Evolutionary conservation across 2,329 filamentous ascomycete genomes (phyloP), one percentile per base, ranked within the genome.

Genomic region (Pseudogymnoascus sp.): DNA sequence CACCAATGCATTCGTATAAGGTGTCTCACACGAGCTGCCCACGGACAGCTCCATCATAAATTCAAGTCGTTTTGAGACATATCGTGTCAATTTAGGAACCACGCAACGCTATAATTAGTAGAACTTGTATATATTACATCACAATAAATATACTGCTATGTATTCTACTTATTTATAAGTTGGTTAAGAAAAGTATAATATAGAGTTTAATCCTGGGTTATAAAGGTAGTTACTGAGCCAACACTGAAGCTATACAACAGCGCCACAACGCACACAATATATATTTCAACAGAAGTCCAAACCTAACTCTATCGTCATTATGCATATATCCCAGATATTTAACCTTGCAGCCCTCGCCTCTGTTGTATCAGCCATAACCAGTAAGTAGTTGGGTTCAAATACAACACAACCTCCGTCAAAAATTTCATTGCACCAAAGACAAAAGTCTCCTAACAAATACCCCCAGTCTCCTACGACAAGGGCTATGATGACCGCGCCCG

Each of bases 401-500:
- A 50, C 8, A 16, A 3, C 24, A 26, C 14, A 50, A 16, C 24
- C 24, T 29, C n/a, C 7, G 33, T 56, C 47, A 26, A 56, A 13
- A 7, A 56, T 8, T 26, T 31, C 8, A 31, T 31, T 29, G 1
- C 14, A 31, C 47, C 24, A n/a, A 31, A 31, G n/a, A 31, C 7
- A 19, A 19, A 31, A 31, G 10, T 1, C 4, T n/a, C 33, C 47
- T 56, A 56, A 56, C 47, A 53, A 26, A 31, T 16, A 29, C 29
- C 5, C 8, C 47, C 6, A 56, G 88, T 92, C 71, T 87, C 86
- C 67, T 93, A 87, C 75, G 89, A 93, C 76, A 76, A 77, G 19
- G 85, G 81, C 72, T 95, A 90, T 77, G 89, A 93, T 72, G 77
- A 87, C 66, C 73, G 73, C 53, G 68, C 68, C 65, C 81, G 85